Evolutionary conservation across 768 basidiomycete species (phyloP).

Genomic region (Mrakia hoshinonis): DNA sequence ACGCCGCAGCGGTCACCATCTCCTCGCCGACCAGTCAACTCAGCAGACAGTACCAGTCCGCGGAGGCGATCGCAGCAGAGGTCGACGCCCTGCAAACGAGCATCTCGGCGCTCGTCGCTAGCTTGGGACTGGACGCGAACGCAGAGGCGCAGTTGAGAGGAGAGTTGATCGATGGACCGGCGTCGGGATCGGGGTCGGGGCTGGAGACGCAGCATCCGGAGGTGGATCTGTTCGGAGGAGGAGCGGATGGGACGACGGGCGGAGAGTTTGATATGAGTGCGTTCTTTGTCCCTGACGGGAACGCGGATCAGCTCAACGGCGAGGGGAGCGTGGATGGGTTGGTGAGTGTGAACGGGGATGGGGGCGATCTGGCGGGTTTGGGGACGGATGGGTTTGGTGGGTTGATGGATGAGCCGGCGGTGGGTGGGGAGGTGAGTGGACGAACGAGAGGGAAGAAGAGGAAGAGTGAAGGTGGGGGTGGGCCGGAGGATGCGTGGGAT

Average conservation of each 20-base stretch:
- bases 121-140: slow-evolving; percentile 10
- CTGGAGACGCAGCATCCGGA: not conserved
- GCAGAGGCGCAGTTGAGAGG: not conserved
- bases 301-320: not conserved
- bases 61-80: slow-evolving; percentile 23
- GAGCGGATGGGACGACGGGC: not conserved
- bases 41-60: slow-evolving; percentile 4
- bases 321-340: not conserved
- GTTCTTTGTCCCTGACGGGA: not conserved
- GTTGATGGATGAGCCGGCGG: slow-evolving; percentile 5
- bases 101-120: slow-evolving; percentile 21
- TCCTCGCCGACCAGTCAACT: not conserved
- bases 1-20: not conserved
- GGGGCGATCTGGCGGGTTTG: not conserved
- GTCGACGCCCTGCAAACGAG: slow-evolving; percentile 23
- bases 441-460: slow-evolving; percentile 12
- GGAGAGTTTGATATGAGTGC: slow-evolving; percentile 17
- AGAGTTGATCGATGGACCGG: slow-evolving; percentile 1
- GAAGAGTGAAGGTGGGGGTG: not conserved
- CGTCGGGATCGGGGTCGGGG: not conserved
- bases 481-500: not conserved
- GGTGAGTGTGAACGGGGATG: not conserved
- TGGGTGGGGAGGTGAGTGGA: not conserved
- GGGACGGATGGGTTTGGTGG: not conserved
- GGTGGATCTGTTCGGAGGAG: not conserved